Conservation (phyloP, 2,329 filamentous ascomycete genomes). For the Microascus cirrosus region DNA sequence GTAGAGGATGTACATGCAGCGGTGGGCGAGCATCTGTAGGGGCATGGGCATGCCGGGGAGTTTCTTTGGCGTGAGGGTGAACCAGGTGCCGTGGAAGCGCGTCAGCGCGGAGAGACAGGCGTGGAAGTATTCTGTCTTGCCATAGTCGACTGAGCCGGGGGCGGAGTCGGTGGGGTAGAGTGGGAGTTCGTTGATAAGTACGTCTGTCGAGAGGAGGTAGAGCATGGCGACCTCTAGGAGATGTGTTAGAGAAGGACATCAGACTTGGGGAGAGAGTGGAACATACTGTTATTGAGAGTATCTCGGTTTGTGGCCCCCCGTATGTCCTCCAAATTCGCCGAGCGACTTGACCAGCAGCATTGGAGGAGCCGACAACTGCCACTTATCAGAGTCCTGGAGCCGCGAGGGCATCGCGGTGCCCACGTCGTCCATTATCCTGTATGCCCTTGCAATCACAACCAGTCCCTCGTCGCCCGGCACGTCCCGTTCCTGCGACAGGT, state of each 20-base stretch:
- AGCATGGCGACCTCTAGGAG: slow-evolving; percentile 20
- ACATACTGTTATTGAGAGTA: slow-evolving; percentile 16
- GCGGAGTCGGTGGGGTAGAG: slow-evolving; percentile 9
- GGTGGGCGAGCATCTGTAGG: slow-evolving; percentile 18
- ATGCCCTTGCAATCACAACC: slow-evolving; percentile 23
- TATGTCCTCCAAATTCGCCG: slow-evolving; percentile 13
- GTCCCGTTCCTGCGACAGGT: slow-evolving; percentile 28
- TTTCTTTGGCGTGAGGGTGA: slow-evolving; percentile 12
- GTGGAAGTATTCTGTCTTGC: slow-evolving; percentile 14
- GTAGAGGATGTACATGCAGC: slow-evolving; percentile 20
- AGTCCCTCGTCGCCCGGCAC: slow-evolving; percentile 33
- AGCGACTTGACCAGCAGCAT: slow-evolving; percentile 18
- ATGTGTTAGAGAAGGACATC: not conserved
- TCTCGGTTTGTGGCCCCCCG: slow-evolving; percentile 12
- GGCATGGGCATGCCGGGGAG: slow-evolving; percentile 16
- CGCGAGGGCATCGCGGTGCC: slow-evolving; percentile 11
- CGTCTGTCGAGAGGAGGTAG: slow-evolving; percentile 22
- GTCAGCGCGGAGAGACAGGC: slow-evolving; percentile 16
- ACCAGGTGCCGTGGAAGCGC: slow-evolving; percentile 17
- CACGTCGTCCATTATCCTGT: slow-evolving; percentile 10
- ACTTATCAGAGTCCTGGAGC: not conserved
- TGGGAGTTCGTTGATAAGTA: slow-evolving; percentile 23
- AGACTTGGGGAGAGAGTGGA: not conserved
- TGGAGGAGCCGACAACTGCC: slow-evolving; percentile 7
- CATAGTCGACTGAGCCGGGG: slow-evolving; percentile 8